Evolutionary conservation across 345 rosid genomes (phyloP).

Genomic region (Eucalyptus coolabah): DNA sequence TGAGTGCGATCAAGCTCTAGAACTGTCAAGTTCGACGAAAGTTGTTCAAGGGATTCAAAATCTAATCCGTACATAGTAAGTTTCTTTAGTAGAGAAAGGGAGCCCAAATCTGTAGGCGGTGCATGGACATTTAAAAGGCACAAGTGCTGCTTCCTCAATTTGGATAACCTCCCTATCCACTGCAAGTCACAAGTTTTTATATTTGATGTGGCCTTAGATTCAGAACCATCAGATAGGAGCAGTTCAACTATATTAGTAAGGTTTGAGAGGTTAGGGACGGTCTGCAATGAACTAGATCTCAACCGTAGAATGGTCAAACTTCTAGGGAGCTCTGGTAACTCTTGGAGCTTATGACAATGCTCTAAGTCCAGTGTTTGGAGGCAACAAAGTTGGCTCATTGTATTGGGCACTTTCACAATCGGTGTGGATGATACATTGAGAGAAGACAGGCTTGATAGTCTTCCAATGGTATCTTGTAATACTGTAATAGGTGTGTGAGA

Average conservation of each 20-base stretch:
- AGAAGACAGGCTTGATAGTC: neutral
- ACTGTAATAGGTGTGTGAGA: neutral
- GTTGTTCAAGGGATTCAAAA: neutral
- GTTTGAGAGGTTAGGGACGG: neutral
- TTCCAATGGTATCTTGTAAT: neutral
- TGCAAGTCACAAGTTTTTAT: neutral
- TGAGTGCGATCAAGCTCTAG: neutral
- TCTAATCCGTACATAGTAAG: neutral
- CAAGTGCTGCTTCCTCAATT: neutral
- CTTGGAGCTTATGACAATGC: neutral
- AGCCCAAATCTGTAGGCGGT: neutral
- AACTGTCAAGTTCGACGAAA: neutral
- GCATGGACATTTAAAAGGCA: neutral
- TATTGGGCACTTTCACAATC: neutral
- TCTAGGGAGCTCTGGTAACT: neutral
- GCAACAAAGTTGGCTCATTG: neutral
- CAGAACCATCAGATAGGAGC: neutral
- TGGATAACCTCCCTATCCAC: neutral
- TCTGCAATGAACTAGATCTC: neutral
- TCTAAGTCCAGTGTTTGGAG: neutral
- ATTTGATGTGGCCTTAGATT: neutral
- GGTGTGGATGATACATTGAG: neutral
- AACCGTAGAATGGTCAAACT: neutral
- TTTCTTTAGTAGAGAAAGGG: neutral
- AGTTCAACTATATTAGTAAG: neutral